Percentiles rank a stretch among this genome's conserved stretches.
Evolutionary conservation across 805 yeast species (phyloP).

Genomic region (Spathaspora sp.): DNA sequence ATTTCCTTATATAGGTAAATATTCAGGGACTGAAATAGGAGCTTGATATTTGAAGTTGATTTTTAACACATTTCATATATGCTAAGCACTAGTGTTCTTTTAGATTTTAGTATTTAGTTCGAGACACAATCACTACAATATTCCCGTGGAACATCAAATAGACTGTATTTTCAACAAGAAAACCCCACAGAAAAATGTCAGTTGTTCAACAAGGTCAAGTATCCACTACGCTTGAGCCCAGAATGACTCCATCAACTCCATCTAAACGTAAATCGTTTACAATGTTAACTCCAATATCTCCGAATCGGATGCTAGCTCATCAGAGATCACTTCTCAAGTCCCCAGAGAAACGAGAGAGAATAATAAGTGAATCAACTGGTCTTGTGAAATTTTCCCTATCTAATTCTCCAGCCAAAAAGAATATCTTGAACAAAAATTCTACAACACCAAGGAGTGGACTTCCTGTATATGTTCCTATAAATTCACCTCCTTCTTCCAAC

Average conservation of each 20-base stretch:
- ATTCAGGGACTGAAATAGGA: neutral
- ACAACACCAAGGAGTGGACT: conserved; percentile 16
- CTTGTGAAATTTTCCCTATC: conserved; percentile 40
- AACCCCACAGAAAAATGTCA: neutral
- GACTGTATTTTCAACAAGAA: too few species aligned
- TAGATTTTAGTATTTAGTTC: too few species aligned
- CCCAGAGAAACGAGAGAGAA: conserved; percentile 17
- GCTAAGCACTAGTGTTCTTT: too few species aligned
- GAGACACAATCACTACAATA: too few species aligned
- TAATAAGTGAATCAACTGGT: conserved; percentile 51
- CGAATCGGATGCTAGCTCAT: neutral
- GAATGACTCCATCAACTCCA: conserved; percentile 5
- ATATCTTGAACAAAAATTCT: neutral
- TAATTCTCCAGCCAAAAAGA: conserved; percentile 10
- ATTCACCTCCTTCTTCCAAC: conserved; percentile 4
- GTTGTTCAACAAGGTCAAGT: conserved; percentile 6
- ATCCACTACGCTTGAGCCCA: neutral
- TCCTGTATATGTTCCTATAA: conserved; percentile 34
- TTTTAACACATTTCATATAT: neutral
- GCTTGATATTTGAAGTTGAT: too few species aligned
- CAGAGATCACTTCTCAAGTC: neutral
- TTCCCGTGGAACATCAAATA: too few species aligned
- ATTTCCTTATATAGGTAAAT: neutral
- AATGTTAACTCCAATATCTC: conserved; percentile 10
- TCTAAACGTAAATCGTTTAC: conserved; percentile 13